These are phyloP conservation scores for Cryphonectria radicalis DNA, from an alignment of 2,329 filamentous ascomycete genomes.

Conservation along the genomic window DNA sequence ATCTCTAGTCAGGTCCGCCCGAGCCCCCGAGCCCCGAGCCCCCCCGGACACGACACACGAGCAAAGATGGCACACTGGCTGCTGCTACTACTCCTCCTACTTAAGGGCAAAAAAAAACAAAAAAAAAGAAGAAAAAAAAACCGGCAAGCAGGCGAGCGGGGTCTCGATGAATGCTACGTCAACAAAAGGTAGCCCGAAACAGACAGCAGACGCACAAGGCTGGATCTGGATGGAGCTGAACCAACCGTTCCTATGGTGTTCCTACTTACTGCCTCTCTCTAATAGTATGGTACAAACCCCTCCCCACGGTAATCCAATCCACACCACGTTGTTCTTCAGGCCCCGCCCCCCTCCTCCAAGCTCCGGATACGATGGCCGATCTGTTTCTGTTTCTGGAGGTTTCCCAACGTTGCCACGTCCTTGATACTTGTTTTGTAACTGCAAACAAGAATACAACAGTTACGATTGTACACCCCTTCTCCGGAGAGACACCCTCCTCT, in stretches of 20 bases:
- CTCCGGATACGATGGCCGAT: slow-evolving; percentile 6
- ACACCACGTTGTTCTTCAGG: not conserved
- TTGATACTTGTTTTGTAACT: too few relatives aligned
- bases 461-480: too few relatives aligned
- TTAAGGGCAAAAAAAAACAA: too few relatives aligned
- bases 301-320: not conserved
- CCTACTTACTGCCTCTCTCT: too few relatives aligned
- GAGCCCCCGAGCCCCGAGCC: too few relatives aligned
- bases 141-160: too few relatives aligned
- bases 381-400: not conserved
- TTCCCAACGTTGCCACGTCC: not conserved
- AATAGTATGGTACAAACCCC: not conserved
- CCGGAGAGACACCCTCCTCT: not conserved
- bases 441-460: too few relatives aligned
- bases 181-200: not conserved
- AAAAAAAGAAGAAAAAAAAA: not conserved
- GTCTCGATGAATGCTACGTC: not conserved
- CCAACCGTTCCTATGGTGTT: not conserved
- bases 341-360: not conserved
- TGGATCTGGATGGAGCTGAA: not conserved
- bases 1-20: not conserved
- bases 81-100: too few relatives aligned
- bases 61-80: not conserved
- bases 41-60: too few relatives aligned
- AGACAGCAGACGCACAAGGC: not conserved